Evolutionary conservation across 495 filamentous ascomycete genomes (phyloP), one percentile per base, ranked within the genome.

Genomic region (Thozetella sp.): DNA sequence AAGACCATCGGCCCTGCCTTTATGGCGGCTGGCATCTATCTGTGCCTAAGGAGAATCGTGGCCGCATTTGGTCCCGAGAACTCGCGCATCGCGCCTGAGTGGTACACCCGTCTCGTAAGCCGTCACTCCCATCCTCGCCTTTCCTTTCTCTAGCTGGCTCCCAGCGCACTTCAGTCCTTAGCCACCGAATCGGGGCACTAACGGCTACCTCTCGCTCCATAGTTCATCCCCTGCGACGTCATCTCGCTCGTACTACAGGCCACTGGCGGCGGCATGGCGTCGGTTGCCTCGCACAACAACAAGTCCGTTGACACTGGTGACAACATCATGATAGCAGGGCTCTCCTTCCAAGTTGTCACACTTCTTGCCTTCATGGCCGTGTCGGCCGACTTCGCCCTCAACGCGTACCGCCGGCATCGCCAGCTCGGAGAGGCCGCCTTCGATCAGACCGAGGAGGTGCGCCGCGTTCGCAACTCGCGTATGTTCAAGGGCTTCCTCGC

Each of bases 1-100:
- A n/a, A n/a, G n/a, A 89, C 87, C 20, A 82, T 90, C 55, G 88
- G 73, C 6, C 88, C 88, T 2, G 84, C 85, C 51, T 88, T 90
- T 69, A 67, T 90, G 34, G 76, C 83, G 25, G 88, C 82, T 1
- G 84, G 81, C 59, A 82, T 90, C 61, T 91, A 91, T 63, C 80
- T 90, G 46, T 88, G 83, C 67, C 76, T 75, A 19, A 76, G 82
- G 0, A 77, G 85, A 55, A 82, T 88, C 59, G 83, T 90, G 52
- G 70, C 76, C 56, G 75, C 82, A 25, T 86, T 84, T 70, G 88
- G 85, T 56, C 75, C 75, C 51, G 81, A 87, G 66, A 80, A 86
- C 70, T 89, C 86, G 2, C 73, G 86, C 27, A 79, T 90, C 60
- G 75, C 66, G 63, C 88, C 88, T 0, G 71, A 79, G 50, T 63